These are phyloP conservation scores for Geotrichum ghanense DNA, from an alignment of 805 yeast species.

Conservation along the genomic window DNA sequence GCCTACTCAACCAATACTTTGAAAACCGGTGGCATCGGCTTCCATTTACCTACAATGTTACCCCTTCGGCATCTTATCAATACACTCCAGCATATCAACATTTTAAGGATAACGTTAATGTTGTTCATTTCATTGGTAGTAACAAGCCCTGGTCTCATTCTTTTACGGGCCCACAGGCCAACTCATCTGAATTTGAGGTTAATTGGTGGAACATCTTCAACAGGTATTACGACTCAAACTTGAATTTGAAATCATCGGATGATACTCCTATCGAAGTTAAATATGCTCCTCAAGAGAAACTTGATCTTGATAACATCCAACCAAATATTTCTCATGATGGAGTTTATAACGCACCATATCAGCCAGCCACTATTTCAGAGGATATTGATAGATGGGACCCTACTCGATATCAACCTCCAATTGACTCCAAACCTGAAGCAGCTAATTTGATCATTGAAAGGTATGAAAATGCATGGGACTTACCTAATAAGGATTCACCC, in stretches of 20 bases:
- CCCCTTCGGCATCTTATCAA: conserved; percentile 53
- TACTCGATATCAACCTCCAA: conserved; percentile 17
- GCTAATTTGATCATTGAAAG: conserved; percentile 8
- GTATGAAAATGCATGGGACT: conserved; percentile 13
- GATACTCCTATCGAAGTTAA: not conserved
- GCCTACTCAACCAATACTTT: conserved; percentile 70
- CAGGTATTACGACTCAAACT: not conserved
- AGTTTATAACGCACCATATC: not conserved
- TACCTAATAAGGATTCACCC: not conserved
- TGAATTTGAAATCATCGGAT: not conserved
- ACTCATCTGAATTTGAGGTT: conserved; percentile 4
- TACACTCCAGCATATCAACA: conserved; percentile 57
- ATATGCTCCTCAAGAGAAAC: not conserved
- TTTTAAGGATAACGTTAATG: conserved; percentile 34
- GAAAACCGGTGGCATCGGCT: conserved; percentile 49
- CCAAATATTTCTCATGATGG: not conserved
- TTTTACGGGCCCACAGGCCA: conserved; percentile 1
- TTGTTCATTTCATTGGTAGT: conserved; percentile 29
- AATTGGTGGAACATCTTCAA: conserved; percentile 14
- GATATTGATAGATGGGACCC: conserved; percentile 20
- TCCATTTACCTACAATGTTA: conserved; percentile 79
- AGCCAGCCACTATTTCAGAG: conserved; percentile 9
- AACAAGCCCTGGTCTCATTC: conserved; percentile 28
- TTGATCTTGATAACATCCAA: not conserved
- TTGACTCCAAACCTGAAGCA: conserved; percentile 18